A percentile compares a stretch with the other conserved stretches of the same genome.
These are phyloP conservation scores for Cytospora schulzeri DNA, from an alignment of 2,329 filamentous ascomycete genomes.

Conservation along the genomic window DNA sequence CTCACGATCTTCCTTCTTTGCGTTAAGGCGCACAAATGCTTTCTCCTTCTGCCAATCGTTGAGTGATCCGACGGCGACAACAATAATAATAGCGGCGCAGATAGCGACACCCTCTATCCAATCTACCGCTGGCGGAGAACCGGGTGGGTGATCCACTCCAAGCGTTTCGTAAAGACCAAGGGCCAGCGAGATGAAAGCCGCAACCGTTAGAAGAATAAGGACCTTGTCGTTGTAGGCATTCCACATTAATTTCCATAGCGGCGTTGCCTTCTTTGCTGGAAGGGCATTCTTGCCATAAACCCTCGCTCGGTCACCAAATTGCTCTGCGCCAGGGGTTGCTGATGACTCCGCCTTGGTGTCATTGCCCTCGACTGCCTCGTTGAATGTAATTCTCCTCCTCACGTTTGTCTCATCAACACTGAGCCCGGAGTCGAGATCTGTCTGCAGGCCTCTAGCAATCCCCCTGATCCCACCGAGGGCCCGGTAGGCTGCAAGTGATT, in stretches of 20 bases:
- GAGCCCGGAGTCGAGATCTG: conserved; percentile 64
- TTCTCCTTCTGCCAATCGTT: conserved; percentile 67
- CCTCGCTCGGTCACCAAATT: conserved; percentile 56
- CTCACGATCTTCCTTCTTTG: conserved; percentile 61
- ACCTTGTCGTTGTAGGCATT: conserved; percentile 75
- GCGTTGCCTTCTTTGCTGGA: conserved; percentile 61
- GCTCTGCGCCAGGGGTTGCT: conserved; percentile 18
- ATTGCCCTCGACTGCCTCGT: conserved; percentile 32
- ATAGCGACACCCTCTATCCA: conserved; percentile 68
- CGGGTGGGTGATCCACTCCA: conserved; percentile 45
- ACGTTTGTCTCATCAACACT: conserved; percentile 63
- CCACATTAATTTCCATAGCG: conserved; percentile 64
- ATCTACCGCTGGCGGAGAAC: conserved; percentile 49
- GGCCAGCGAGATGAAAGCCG: conserved; percentile 68
- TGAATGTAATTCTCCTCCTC: conserved; percentile 34
- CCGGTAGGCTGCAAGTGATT: conserved; percentile 71
- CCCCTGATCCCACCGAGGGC: conserved; percentile 72
- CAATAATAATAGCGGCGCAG: conserved; percentile 61
- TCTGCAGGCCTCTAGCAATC: conserved; percentile 71
- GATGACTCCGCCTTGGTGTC: conserved; percentile 25
- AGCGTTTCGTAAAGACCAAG: conserved; percentile 71
- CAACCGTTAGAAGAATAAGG: conserved; percentile 68
- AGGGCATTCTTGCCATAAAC: conserved; percentile 62
- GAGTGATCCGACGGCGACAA: conserved; percentile 59
- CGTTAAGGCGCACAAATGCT: conserved; percentile 61